phyloP scores from a whole-genome alignment of 352 stramenopile genomes.

The Pythium scleroteichum region DNA sequence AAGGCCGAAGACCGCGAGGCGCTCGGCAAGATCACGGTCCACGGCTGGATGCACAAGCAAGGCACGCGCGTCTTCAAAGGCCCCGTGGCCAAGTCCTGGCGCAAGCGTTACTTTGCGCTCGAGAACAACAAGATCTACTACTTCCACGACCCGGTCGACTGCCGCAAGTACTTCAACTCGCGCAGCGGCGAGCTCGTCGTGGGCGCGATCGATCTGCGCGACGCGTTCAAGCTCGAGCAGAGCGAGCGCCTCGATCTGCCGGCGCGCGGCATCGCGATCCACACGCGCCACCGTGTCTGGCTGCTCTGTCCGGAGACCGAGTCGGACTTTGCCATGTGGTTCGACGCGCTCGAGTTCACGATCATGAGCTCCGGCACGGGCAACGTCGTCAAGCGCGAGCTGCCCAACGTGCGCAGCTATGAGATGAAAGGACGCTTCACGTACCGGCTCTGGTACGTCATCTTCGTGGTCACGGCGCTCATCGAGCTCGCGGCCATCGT shows the following conservation, averaged over 20 bases:
- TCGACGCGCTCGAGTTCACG: slow-evolving; percentile 72
- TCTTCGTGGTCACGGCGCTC: slow-evolving; percentile 74
- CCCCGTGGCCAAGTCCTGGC: slow-evolving; percentile 86
- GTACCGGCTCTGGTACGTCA: slow-evolving; percentile 80
- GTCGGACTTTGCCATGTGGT: slow-evolving; percentile 87
- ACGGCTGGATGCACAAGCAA: slow-evolving; percentile 90
- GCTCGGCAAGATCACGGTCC: slow-evolving; percentile 77
- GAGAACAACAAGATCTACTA: slow-evolving; percentile 90
- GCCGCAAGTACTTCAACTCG: slow-evolving; percentile 86
- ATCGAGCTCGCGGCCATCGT: slow-evolving; percentile 71
- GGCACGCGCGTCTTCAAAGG: slow-evolving; percentile 86
- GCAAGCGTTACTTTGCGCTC: slow-evolving; percentile 82
- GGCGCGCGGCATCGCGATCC: slow-evolving; percentile 82
- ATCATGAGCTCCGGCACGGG: slow-evolving; percentile 78
- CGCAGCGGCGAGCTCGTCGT: slow-evolving; percentile 81
- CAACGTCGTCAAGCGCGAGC: slow-evolving; percentile 87
- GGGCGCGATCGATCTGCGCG: slow-evolving; percentile 80
- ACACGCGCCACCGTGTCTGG: slow-evolving; percentile 86
- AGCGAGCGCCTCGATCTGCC: slow-evolving; percentile 81
- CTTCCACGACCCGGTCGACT: slow-evolving; percentile 85
- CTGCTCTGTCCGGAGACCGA: slow-evolving; percentile 83
- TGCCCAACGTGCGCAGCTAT: slow-evolving; percentile 89
- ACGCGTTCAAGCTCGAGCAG: slow-evolving; percentile 82
- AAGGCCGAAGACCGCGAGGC: slow-evolving; percentile 49
- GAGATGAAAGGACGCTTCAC: slow-evolving; percentile 86